Evolutionary conservation across 371 early-diverging fungal species (phyloP).

Genomic region (Phascolomyces articulosus): DNA sequence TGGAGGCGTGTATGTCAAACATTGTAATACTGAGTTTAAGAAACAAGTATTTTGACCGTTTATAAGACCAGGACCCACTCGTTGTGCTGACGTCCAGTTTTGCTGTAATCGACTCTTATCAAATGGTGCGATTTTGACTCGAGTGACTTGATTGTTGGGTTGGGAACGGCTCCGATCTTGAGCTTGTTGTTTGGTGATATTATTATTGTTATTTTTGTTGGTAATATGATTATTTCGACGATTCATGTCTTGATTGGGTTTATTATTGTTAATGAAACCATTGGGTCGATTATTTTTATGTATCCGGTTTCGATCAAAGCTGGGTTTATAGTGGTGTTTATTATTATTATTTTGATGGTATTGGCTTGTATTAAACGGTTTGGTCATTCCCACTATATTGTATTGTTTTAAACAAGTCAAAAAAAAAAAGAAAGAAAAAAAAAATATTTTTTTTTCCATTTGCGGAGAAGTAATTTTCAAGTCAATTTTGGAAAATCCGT

Average conservation of each 20-base stretch:
- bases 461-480: too few relatives aligned
- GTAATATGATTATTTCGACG: not conserved
- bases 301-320: not conserved
- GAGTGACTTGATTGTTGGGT: not conserved
- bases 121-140: conserved; percentile 34
- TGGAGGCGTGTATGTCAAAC: conserved; percentile 87
- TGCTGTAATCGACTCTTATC: conserved; percentile 47
- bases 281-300: not conserved
- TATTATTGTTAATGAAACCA: not conserved
- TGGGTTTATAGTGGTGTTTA: not conserved
- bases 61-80: conserved; percentile 78
- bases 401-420: not conserved
- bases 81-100: conserved; percentile 58
- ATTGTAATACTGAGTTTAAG: conserved; percentile 92
- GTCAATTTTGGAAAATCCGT: too few relatives aligned
- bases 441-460: not conserved
- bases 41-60: conserved; percentile 97
- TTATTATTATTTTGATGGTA: not conserved
- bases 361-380: not conserved
- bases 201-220: not conserved
- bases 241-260: not conserved
- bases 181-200: not conserved
- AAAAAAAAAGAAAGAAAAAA: too few relatives aligned
- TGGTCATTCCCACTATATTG: not conserved
- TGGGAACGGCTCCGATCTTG: not conserved